Evolutionary conservation across 768 basidiomycete species (phyloP), one percentile per base, ranked within the genome.

Genomic region (Cystofilobasidium macerans): DNA sequence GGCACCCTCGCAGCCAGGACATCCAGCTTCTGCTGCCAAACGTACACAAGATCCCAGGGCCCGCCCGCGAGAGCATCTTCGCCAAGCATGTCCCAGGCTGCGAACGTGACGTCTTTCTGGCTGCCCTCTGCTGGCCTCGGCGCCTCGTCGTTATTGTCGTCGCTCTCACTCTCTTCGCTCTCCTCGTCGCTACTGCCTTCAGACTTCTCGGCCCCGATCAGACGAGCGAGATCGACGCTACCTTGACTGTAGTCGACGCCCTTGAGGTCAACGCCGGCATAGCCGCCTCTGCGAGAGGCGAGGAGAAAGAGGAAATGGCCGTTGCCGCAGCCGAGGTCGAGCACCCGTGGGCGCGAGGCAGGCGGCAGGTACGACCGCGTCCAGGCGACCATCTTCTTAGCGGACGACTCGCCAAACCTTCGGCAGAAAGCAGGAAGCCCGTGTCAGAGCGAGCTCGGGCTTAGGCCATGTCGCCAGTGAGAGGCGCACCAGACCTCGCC

Each of bases 371-470:
- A 70, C 28, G 74, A 67, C 8, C 64, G 61, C 20, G 76, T 74
- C 78, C 78, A 79, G 42, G 75, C 71, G n/a, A 76, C 74, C 78
- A 79, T 79, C 61, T 78, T 77, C 38, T 73, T 71, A 0, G 78
- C 75, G 1, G 76, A 71, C 9, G 73, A 70, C 62, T 78, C 76
- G 26, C 78, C 78, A 68, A 79, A 79, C 78, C 78, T 77, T 51
- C 1, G 20, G 8, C 13, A 8, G 28, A n/a, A 18, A 30, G 14
- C 20, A 30, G 18, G 20, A 28, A 18, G 16, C 26, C 33, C 24
- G 24, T 38, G 43, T 43, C 47, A 61, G 58, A 47, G 22, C 45
- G 45, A 47, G n/a, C 22, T 36, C 20, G n/a, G 38, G 42, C 42
- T 20, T 51, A 40, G 51, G 60, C 54, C 5, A 33, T 5, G 0